These are phyloP conservation scores for Stentor roeselii DNA, from an alignment of 73 alveolate species.

Conservation along the genomic window DNA sequence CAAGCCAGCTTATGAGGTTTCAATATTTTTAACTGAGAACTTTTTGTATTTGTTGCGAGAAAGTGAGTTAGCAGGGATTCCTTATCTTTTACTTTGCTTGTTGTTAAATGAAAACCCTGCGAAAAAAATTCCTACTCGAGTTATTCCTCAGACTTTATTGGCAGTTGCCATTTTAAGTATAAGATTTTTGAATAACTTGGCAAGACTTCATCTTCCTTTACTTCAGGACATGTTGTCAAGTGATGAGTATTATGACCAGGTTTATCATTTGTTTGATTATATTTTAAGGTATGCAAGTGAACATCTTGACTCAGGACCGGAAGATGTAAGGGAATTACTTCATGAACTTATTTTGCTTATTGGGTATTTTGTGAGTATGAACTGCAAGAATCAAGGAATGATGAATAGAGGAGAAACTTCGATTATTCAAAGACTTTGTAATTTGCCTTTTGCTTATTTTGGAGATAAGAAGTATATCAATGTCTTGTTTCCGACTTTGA, in stretches of 20 bases:
- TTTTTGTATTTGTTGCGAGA: constrained; percentile 70
- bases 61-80: constrained; percentile 74
- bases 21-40: constrained; percentile 72
- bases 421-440: constrained; percentile 72
- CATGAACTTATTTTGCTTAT: constrained; percentile 70
- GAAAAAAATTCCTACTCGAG: constrained; percentile 56
- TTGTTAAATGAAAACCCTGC: constrained; percentile 72
- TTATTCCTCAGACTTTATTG: constrained; percentile 73
- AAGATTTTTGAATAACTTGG: constrained; percentile 74
- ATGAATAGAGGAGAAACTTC: constrained; percentile 83
- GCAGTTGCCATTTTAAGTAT: constrained; percentile 69
- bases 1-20: constrained; percentile 81
- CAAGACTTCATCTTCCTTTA: constrained; percentile 75
- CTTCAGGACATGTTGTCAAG: constrained; percentile 60
- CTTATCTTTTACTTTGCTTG: constrained; percentile 71
- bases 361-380: constrained; percentile 65
- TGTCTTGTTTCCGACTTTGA: constrained; percentile 85
- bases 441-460: constrained; percentile 85
- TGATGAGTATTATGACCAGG: constrained; percentile 48
- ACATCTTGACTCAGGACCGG: constrained; percentile 47
- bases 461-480: constrained; percentile 80
- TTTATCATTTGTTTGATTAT: constrained; percentile 60
- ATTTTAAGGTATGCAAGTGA: constrained; percentile 59
- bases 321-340: constrained; percentile 69
- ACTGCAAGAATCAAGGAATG: constrained; percentile 67